Base-by-base conservation (phyloP, 768 basidiomycete species). In the Cubamyces sp. region DNA sequence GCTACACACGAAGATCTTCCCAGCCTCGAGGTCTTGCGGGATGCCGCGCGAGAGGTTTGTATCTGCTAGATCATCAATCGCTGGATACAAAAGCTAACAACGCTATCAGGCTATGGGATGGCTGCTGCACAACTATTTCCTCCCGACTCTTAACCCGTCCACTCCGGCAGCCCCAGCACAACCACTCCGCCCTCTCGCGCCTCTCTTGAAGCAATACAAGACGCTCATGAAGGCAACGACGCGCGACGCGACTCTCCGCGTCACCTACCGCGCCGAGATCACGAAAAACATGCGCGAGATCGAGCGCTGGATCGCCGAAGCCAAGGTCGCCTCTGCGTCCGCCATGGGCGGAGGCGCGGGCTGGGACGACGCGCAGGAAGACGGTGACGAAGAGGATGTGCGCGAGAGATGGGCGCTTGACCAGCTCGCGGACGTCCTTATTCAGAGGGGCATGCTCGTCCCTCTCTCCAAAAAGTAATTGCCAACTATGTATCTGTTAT, bases 1-100 rank as follows among this genome's bases (percentile, higher is more conserved):
- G 92, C 93, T 14, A 99, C 97, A 1, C 97, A 98, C 69, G 96
- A 98, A 70, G 93, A 96, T 62, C 77, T 98, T 14, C 97, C 96
- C 0, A 88, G 88, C 65, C 78, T 98, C 11, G 86, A 88, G 55
- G 74, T 95, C 5, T 80, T 97, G 18, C 83, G 90, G 56, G 86
- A 92, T 61, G 94, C 87, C 0, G 84, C 88, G 34, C 79, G 81
- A 57, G 89, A 96, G 83, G 94, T 84, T 64, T 53, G 61, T 1
- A 37, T 21, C 46, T 4, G 4, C 21, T 11, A 14, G 3, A n/a
- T 25, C 14, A 23, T 9, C 30, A 3, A 25, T 16, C n/a, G 1
- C 2, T 5, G 21, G 3, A 9, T 54, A 7, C 30, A 12, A 7
- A 9, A 15, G 1, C 48, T 1, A 5, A 6, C 61, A 11, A 37